phyloP scores from a whole-genome alignment of 441 rosid species.

The Jatropha multifida region DNA sequence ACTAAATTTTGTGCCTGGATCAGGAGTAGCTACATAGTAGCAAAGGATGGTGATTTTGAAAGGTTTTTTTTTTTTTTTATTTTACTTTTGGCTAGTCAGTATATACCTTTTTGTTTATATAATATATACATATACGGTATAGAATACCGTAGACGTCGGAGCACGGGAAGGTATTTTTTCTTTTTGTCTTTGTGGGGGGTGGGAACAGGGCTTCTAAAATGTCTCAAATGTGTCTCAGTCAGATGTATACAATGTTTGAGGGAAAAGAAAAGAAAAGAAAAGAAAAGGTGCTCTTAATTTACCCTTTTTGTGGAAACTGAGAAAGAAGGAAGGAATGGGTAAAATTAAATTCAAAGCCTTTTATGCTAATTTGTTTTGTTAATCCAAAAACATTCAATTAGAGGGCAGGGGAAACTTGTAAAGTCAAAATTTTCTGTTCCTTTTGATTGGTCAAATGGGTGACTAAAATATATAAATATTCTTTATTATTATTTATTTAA shows the following conservation, averaged over 20 bases:
- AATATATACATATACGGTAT: constrained; percentile 14
- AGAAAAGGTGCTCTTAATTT: too few species aligned
- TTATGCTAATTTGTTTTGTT: not conserved
- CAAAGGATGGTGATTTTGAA: not conserved
- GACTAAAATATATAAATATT: too few species aligned
- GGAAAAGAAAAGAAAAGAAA: not conserved
- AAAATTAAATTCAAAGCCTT: not conserved
- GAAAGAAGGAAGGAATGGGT: not conserved
- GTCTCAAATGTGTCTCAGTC: not conserved
- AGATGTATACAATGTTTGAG: not conserved
- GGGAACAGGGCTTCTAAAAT: constrained; percentile 9
- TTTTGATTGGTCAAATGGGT: too few species aligned
- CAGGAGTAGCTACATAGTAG: constrained; percentile 53
- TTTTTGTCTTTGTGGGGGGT: not conserved
- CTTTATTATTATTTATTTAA: too few species aligned
- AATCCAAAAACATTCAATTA: too few species aligned
- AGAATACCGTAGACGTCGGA: constrained; percentile 14
- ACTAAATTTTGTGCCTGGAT: constrained; percentile 52
- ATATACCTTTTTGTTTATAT: constrained; percentile 8
- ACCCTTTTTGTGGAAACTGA: constrained; percentile 9
- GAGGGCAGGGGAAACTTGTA: not conserved
- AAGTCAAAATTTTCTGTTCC: not conserved
- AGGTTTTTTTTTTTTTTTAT: not conserved
- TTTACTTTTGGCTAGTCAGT: constrained; percentile 16
- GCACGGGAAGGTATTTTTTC: not conserved